These are phyloP conservation scores for Novymonas esmeraldas DNA, from an alignment of 208 protist species.

Conservation along the genomic window DNA sequence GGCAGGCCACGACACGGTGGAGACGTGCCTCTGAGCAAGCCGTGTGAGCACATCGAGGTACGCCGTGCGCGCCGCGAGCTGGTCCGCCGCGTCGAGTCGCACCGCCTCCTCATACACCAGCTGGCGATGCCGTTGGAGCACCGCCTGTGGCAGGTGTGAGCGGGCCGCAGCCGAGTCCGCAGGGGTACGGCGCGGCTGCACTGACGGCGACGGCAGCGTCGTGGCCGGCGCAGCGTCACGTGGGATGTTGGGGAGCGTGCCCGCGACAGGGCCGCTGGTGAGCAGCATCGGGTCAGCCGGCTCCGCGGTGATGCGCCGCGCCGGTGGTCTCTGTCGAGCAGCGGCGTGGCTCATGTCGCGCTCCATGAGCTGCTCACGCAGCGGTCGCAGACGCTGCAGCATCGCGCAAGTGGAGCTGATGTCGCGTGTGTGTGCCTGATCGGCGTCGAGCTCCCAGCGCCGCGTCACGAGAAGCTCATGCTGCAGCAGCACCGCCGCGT, in stretches of 20 bases:
- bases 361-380: constrained; percentile 38
- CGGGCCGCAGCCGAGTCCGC: constrained; percentile 3
- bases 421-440: constrained; percentile 39
- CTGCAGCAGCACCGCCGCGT: constrained; percentile 36
- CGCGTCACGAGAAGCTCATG: constrained; percentile 37
- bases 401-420: constrained; percentile 46
- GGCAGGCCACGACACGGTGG: constrained; percentile 33
- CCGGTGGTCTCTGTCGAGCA: neutral
- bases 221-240: neutral
- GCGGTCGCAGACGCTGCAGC: constrained; percentile 36
- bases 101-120: constrained; percentile 42
- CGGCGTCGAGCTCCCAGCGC: constrained; percentile 38
- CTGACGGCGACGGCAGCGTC: neutral
- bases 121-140: constrained; percentile 41
- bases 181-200: neutral
- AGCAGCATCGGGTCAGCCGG: neutral
- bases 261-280: neutral
- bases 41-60: constrained; percentile 58
- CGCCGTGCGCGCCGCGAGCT: constrained; percentile 35
- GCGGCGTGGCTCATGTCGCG: constrained; percentile 25
- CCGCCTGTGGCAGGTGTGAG: constrained; percentile 22
- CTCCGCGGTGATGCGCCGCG: neutral
- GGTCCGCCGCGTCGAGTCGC: constrained; percentile 37
- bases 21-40: constrained; percentile 31
- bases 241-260: too few species aligned